phyloP scores from a whole-genome alignment of 2,329 filamentous ascomycete genomes.

The Aspergillus fructus region DNA sequence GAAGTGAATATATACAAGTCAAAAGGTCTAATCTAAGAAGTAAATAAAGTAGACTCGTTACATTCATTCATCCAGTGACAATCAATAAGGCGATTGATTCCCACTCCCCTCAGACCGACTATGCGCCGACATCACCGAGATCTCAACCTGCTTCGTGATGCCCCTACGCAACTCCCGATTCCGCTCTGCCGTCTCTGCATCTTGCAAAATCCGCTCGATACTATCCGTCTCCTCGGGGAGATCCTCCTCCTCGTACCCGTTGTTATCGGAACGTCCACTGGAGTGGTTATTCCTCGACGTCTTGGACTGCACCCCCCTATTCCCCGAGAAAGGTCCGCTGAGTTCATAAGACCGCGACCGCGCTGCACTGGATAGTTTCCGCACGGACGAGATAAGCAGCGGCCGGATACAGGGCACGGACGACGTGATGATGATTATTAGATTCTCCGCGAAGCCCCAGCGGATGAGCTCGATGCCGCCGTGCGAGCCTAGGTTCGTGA shows the following conservation, averaged over 20 bases:
- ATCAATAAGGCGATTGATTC: too few relatives aligned
- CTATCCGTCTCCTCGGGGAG: conserved; percentile 21
- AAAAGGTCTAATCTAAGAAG: too few relatives aligned
- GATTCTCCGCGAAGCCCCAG: conserved; percentile 31
- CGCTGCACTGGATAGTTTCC: conserved; percentile 28
- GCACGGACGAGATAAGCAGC: conserved; percentile 30
- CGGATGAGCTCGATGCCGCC: conserved; percentile 28
- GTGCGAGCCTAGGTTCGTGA: conserved; percentile 26
- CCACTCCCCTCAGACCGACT: not conserved
- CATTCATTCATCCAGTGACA: too few relatives aligned
- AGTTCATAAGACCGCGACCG: conserved; percentile 30
- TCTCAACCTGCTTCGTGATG: conserved; percentile 32
- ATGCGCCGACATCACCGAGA: conserved; percentile 18
- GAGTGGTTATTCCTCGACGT: conserved; percentile 14
- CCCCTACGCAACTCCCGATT: conserved; percentile 9
- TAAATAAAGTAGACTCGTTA: too few relatives aligned
- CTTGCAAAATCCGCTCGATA: conserved; percentile 25
- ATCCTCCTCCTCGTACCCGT: not conserved
- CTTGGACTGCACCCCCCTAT: conserved; percentile 12
- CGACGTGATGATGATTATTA: conserved; percentile 32
- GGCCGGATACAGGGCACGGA: conserved; percentile 32
- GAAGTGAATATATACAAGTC: too few relatives aligned
- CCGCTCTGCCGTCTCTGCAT: not conserved
- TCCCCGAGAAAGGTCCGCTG: conserved; percentile 22
- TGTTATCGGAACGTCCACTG: not conserved